These are phyloP conservation scores for Elsinoe australis DNA, from an alignment of 2,329 filamentous ascomycete species.

Conservation along the genomic window DNA sequence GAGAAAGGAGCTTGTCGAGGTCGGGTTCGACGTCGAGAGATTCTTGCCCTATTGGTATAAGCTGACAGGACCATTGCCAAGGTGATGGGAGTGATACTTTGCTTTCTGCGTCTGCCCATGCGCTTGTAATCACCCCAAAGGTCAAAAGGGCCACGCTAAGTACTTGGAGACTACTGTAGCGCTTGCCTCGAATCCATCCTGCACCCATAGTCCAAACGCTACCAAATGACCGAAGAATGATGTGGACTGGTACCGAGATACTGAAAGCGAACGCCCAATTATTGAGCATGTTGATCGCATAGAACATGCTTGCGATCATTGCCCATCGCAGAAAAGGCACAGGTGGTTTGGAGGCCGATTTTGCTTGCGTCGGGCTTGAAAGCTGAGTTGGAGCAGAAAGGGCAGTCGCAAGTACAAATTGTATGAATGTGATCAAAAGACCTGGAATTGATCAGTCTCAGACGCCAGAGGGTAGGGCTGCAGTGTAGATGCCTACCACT, in stretches of 20 bases:
- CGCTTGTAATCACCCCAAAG: slow-evolving; percentile 75
- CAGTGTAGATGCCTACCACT: slow-evolving; percentile 68
- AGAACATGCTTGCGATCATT: slow-evolving; percentile 83
- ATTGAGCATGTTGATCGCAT: slow-evolving; percentile 89
- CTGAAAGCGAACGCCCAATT: slow-evolving; percentile 97
- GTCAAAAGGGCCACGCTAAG: slow-evolving; percentile 77
- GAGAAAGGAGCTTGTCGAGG: slow-evolving; percentile 44
- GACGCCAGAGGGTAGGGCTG: too few species aligned
- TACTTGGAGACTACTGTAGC: slow-evolving; percentile 72
- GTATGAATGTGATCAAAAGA: slow-evolving; percentile 50
- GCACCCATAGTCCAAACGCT: slow-evolving; percentile 92
- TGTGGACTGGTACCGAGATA: slow-evolving; percentile 93
- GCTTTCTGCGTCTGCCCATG: slow-evolving; percentile 77
- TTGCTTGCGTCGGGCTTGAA: slow-evolving; percentile 35
- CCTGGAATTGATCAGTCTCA: too few species aligned
- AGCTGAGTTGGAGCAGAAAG: slow-evolving; percentile 7
- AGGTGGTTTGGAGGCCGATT: slow-evolving; percentile 51
- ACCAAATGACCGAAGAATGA: slow-evolving; percentile 88
- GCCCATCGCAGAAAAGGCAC: slow-evolving; percentile 81
- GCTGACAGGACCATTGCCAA: background rate
- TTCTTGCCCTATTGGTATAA: slow-evolving; percentile 9
- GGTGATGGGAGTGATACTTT: slow-evolving; percentile 55
- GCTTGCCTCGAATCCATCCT: slow-evolving; percentile 79
- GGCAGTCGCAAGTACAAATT: slow-evolving; percentile 57
- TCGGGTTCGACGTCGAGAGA: slow-evolving; percentile 23